Base-by-base conservation (phyloP, 768 basidiomycete genomes). In the Chalciporus pseudorubinellus region DNA sequence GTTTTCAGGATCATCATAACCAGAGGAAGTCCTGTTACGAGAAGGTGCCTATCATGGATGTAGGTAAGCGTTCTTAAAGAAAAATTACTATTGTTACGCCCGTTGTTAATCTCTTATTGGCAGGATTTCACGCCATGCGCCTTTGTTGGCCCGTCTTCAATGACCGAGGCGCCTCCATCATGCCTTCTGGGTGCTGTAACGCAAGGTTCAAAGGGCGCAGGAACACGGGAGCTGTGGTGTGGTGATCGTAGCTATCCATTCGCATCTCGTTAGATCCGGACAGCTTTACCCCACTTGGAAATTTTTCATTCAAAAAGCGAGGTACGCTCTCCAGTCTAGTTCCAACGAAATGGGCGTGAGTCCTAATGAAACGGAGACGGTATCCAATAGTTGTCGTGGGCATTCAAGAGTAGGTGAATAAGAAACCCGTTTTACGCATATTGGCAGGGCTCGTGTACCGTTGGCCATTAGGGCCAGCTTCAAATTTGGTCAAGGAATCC, bases 291-390 rank as follows among this genome's bases (percentile, higher is more conserved):
- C 22, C 50, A 57, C 50, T 49, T 40, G 64, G 59, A 33, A 48
- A 57, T 67, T 55, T 64, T 59, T 67, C 59, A 62, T 62, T 65
- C 55, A 28, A 42, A 59, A n/a, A 55, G 50, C 7, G 49, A 56
- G 56, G 44, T 46, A 41, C 34, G 45, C 51, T 61, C 16, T 44
- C 49, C 49, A 42, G 44, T 29, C 24, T n/a, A n/a, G 21, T 31
- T 26, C 48, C 39, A 53, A 50, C 57, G 55, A 47, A 45, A 41
- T 34, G 48, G 53, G 48, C 40, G 51, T 26, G 39, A 49, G 4
- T 31, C 10, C 10, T 11, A 31, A 31, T 31, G 2, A 31, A 31
- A 31, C 31, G 31, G 31, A 12, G 12, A 12, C 13, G 31, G 31
- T 14, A 31, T 31, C 10, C 31, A 31, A 13, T 11, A n/a, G 34